Conservation (phyloP, 805 yeast species). For the Wickerhamomyces chaumierensis region DNA sequence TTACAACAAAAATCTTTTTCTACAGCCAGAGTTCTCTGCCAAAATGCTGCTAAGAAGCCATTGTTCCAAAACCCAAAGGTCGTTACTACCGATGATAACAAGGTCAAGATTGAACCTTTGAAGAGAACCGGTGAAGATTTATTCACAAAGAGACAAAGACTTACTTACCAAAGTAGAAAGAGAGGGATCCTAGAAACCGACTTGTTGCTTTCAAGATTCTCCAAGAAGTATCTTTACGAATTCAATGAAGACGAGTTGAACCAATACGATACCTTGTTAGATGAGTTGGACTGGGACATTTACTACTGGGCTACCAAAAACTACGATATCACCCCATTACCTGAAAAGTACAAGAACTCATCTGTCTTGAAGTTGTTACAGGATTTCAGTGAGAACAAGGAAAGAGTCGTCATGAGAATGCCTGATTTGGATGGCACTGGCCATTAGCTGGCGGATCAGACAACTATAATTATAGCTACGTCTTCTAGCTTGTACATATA, state of each 20-base stretch:
- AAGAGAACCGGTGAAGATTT: conserved; percentile 63
- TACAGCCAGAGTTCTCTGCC: conserved; percentile 4
- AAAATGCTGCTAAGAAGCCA: neutral
- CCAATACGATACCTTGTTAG: conserved; percentile 77
- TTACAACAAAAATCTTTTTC: conserved; percentile 2
- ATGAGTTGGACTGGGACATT: conserved; percentile 98
- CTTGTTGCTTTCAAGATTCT: conserved; percentile 72
- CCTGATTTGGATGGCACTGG: conserved; percentile 38
- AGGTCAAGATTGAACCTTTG: conserved; percentile 56
- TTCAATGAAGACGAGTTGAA: conserved; percentile 58
- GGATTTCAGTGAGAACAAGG: conserved; percentile 61
- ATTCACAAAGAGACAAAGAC: conserved; percentile 73
- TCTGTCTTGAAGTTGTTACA: conserved; percentile 55
- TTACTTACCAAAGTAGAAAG: conserved; percentile 84
- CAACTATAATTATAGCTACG: too few relatives aligned
- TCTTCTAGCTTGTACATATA: too few relatives aligned
- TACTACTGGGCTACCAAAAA: conserved; percentile 95
- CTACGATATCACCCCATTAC: conserved; percentile 71
- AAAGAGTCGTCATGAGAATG: conserved; percentile 73
- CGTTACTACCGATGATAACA: conserved; percentile 13
- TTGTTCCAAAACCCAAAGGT: conserved; percentile 11
- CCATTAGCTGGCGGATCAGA: too few relatives aligned
- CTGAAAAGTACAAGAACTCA: conserved; percentile 73
- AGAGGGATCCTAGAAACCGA: conserved; percentile 95
- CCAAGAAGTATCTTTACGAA: conserved; percentile 53